Conservation (phyloP, 352 stramenopile species). For the Phytophthora hibernalis region DNA sequence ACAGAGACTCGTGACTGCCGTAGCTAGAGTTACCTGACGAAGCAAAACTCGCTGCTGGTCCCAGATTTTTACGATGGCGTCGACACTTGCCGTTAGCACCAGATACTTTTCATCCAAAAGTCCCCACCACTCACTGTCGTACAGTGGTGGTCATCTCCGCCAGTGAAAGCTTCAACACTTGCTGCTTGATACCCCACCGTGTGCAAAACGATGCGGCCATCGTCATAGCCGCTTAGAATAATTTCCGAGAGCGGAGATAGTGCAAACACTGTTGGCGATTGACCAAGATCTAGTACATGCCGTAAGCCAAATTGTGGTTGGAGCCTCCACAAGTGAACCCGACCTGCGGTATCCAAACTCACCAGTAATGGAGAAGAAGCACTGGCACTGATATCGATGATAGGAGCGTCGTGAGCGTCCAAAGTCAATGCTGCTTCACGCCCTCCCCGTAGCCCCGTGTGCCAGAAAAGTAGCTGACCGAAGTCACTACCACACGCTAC, state of each 20-base stretch:
- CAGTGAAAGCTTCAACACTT: slow-evolving; percentile 45
- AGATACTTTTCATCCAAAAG: slow-evolving; percentile 68
- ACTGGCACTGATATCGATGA: slow-evolving; percentile 51
- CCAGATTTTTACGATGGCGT: slow-evolving; percentile 79
- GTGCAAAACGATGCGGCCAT: slow-evolving; percentile 62
- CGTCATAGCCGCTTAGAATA: slow-evolving; percentile 67
- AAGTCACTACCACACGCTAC: slow-evolving; percentile 68
- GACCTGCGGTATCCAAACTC: slow-evolving; percentile 53
- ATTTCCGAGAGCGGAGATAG: slow-evolving; percentile 62
- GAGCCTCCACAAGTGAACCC: slow-evolving; percentile 64
- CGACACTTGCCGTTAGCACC: slow-evolving; percentile 69
- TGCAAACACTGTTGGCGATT: slow-evolving; percentile 57
- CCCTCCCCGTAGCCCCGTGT: slow-evolving; percentile 58
- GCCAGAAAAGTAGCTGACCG: slow-evolving; percentile 77
- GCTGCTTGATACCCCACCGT: slow-evolving; percentile 45
- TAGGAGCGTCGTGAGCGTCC: slow-evolving; percentile 59
- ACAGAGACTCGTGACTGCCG: slow-evolving; percentile 65
- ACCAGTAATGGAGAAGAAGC: slow-evolving; percentile 58
- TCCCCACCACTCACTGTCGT: slow-evolving; percentile 69
- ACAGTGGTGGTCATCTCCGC: slow-evolving; percentile 55
- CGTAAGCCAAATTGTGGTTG: slow-evolving; percentile 63
- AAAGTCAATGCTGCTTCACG: slow-evolving; percentile 44
- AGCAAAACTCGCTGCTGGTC: slow-evolving; percentile 65
- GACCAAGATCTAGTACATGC: slow-evolving; percentile 58
- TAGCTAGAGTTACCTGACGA: slow-evolving; percentile 62